Evolutionary conservation across 768 basidiomycete genomes (phyloP), one percentile per base, ranked within the genome.

Genomic region (Mycena epipterygia): DNA sequence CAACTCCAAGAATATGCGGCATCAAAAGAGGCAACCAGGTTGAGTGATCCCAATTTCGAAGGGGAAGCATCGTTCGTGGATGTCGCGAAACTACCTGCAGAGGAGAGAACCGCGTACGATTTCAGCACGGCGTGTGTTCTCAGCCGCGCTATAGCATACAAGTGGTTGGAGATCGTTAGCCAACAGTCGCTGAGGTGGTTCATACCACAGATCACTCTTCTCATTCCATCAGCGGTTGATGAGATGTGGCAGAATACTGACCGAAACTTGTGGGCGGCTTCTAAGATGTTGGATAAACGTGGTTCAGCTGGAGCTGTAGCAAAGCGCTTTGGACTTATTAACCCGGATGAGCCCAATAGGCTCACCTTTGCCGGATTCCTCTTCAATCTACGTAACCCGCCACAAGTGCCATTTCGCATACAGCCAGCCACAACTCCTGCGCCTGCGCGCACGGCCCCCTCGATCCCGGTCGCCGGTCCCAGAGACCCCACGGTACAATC

Each of bases 301-400:
- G 51, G 51, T 21, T 29, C 27, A 21, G 8, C 27, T 8, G 29
- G 51, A 2, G 29, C 17, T 8, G 51, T 51, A 27, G 74, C 74
- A 16, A 58, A 30, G 41, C 55, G 61, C 37, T 75, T 67, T 33
- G 74, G 74, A 5, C 53, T 75, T 27, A 51, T 52, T 29, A 49
- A 73, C 42, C 74, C 74, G 14, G 29, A 25, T 2, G 69, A 60
- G 21, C 55, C 52, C 5, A 53, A 64, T 25, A 46, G 73, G 41
- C 69, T 70, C 11, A 55, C 59, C 16, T 58, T 60, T 29, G 52
- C 41, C 23, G 64, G 59, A 52, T 65, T 67, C 32, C 6, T 70
- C 6, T 27, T 70, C 5, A 32, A 11, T 27, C 25, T 25, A 5
- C 46, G 23, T 25, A 48, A 48, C 46, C 46, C 25, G 19, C 25